Evolutionary conservation across 176 grass and related monocot species (phyloP).

Genomic region (Coix lacrymajobi): DNA sequence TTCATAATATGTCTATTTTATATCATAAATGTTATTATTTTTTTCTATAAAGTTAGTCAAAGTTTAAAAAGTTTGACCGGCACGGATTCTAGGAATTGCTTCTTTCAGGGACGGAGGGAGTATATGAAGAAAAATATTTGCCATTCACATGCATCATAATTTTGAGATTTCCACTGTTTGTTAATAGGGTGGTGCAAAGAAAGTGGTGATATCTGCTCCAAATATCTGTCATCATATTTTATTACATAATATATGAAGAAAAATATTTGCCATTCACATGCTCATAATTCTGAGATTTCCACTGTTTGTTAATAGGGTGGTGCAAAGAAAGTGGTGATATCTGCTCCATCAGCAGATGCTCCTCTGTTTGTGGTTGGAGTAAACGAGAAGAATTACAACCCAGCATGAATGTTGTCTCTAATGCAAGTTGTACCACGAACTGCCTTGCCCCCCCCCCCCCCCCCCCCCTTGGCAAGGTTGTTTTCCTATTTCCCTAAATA

Average conservation of each 20-base stretch:
- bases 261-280: neutral
- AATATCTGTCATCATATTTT: no score
- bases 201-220: constrained; percentile 94
- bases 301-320: constrained; percentile 54
- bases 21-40: no score
- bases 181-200: constrained; percentile 82
- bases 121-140: neutral
- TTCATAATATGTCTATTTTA: no score
- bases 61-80: no score
- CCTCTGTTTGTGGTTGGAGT: constrained; percentile 98
- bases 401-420: constrained; percentile 92
- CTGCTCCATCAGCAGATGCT: constrained; percentile 84
- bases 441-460: constrained; percentile 98
- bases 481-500: neutral
- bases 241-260: no score
- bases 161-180: constrained; percentile 15
- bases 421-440: constrained; percentile 94
- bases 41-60: no score
- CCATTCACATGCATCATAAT: neutral
- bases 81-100: no score
- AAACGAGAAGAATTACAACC: constrained; percentile 72
- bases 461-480: constrained; percentile 91
- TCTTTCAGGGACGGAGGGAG: no score
- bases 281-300: neutral
- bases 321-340: constrained; percentile 96